Evolutionary conservation across 495 filamentous ascomycete species (phyloP), one percentile per base, ranked within the genome.

Genomic region (Tuber microsphaerosporum): DNA sequence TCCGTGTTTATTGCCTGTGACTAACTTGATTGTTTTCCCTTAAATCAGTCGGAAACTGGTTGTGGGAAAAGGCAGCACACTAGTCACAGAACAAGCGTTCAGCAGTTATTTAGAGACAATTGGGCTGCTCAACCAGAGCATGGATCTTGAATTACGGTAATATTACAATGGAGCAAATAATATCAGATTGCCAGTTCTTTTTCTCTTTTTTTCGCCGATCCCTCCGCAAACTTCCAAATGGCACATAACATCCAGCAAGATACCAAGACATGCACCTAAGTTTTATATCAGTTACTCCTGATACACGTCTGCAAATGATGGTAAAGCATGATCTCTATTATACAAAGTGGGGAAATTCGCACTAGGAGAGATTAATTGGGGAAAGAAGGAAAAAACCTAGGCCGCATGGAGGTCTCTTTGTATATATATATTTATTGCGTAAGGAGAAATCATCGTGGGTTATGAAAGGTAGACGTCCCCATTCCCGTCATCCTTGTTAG

Each of bases 91-190:
- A 31, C 56, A 65, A 65, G 75, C 73, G 26, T 78, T 74, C 68
- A 77, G 72, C 70, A 78, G 72, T 43, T 81, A 80, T 68, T 51
- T 78, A n/a, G 78, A 80, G 31, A 75, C 68, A 41, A 72, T 81
- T 19, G 75, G 78, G 10, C 75, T 80, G 20, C 71, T 81, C n/a
- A 81, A 81, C 51, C 72, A 81, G 73, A 81, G 78, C 37, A 81
- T 81, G 80, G 78, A 78, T 42, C 73, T 81, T 16, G 78, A 80
- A 70, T 61, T 81, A 45, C 80, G 78, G 51, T 81, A 48, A 73
- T 34, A 43, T 10, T 34, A 61, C 12, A 73, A 73, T 46, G 26
- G 20, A 48, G 61, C 34, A 48, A 31, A 26, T 43, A 48, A 26
- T 10, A 31, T 45, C 43, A 20, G 17, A 22, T 17, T 31, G 42